Base-by-base conservation (phyloP, 2,329 filamentous ascomycete species). In the Geoglossum cookeanum region DNA sequence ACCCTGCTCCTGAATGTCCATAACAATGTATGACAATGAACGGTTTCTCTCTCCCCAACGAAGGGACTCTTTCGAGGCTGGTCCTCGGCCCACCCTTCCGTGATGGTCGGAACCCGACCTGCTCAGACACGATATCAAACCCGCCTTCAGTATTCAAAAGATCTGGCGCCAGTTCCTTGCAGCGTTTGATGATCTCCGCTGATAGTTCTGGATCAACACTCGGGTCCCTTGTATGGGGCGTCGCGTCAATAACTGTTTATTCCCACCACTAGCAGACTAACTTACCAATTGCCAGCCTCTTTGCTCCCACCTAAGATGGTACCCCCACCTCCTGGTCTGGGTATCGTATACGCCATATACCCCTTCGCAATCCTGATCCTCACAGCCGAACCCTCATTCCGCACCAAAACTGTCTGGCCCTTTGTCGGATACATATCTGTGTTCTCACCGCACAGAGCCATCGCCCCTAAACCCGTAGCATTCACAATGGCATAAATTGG, bases 241-340 rank as follows among this genome's bases (percentile, higher is more conserved):
- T 27, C 32, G 22, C 22, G 8, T 49, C 11, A 47, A 13, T 44
- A 11, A 17, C 11, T 17, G 48, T 32, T 6, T 47, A 7, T 8
- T 13, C 11, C 35, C 9, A 2, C 27, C 29, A 32, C 15, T 22
- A 53, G 37, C 11, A 29, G 22, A 33, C 17, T 3, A 8, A 33
- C 52, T 54, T 45, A 60, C 67, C 68, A 72, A 52, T 67, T 65
- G 0, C 66, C 67, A 1, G 60, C 64, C 60, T 72, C 67, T 63
- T 72, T 74, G 54, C 69, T 74, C 1, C 73, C 73, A 1, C 74
- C 73, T 6, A 75, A 61, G 35, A 75, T 67, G 15, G 70, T 74
- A 1, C 64, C 70, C 13, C 66, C 67, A 7, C 65, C 67, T 1
- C 68, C 69, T 0, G 68, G 68, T 11, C 73, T 65, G 2, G 72